Percentiles rank a stretch among this genome's conserved stretches.
Evolutionary conservation across 768 basidiomycete species (phyloP).

Genomic region (Aureoboletus auriporus): DNA sequence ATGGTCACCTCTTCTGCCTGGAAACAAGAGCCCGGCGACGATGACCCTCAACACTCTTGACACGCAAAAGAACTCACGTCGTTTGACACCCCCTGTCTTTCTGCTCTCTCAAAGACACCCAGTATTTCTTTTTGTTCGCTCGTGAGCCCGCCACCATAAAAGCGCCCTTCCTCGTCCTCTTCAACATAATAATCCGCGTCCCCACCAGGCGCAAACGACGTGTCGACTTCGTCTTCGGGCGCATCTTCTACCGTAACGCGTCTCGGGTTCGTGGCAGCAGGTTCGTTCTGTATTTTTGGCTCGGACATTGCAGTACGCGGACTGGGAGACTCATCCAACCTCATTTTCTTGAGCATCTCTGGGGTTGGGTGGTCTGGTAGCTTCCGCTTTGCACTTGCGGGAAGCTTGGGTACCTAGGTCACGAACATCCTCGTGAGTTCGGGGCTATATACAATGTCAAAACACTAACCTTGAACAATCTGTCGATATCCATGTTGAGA

Average conservation of each 20-base stretch:
- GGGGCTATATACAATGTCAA: background rate
- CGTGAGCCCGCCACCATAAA: constrained; percentile 92
- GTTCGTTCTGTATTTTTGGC: constrained; percentile 6
- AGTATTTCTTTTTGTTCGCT: constrained; percentile 92
- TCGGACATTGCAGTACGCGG: constrained; percentile 5
- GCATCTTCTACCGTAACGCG: constrained; percentile 59
- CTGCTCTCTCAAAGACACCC: constrained; percentile 85
- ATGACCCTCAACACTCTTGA: background rate
- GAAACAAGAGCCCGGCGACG: constrained; percentile 4
- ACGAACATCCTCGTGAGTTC: background rate
- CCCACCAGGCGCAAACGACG: constrained; percentile 73
- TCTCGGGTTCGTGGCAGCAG: constrained; percentile 29
- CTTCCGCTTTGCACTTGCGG: constrained; percentile 63
- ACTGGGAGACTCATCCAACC: constrained; percentile 39
- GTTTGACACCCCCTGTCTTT: constrained; percentile 57
- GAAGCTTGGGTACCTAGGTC: constrained; percentile 62
- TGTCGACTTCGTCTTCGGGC: constrained; percentile 28
- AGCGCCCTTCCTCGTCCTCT: constrained; percentile 89
- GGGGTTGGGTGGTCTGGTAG: constrained; percentile 73
- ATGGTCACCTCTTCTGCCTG: constrained; percentile 68
- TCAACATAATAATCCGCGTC: constrained; percentile 90
- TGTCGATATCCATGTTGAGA: constrained; percentile 44
- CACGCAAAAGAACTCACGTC: constrained; percentile 48
- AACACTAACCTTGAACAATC: constrained; percentile 41
- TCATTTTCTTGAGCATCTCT: constrained; percentile 82